Base-by-base conservation (phyloP, 2,329 filamentous ascomycete genomes). In the Cadophora gregata region DNA sequence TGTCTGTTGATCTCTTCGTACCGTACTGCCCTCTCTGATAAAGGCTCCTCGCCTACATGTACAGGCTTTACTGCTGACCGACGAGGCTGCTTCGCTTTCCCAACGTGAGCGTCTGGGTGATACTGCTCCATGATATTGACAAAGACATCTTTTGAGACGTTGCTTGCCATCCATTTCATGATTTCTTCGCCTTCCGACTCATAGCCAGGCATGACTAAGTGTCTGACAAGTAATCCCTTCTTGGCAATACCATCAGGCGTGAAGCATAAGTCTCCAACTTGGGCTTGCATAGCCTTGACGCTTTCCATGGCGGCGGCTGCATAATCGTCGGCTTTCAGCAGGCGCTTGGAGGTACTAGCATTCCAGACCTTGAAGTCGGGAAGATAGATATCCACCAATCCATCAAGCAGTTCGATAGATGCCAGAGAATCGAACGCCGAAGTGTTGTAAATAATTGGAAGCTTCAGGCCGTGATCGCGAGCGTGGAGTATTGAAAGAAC, bases 101-200 rank as follows among this genome's bases (percentile, higher is more conserved):
- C 93, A 0, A 96, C 93, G 77, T 96, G 88, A 0, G 91, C 93
- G 70, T 91, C 86, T 0, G 92, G 92, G 69, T 88, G 88, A 75
- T 96, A 96, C 79, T 96, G 93, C 78, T 96, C 92, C 92, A 96
- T 96, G 71, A 96, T 89, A 76, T 96, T 90, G 67, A 96, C 86
- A 78, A 94, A 95, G 51, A 91, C 83, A 77, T 96, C 92, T 64
- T 81, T 84, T 3, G 90, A 92, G 1, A 96, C 84, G 62, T 93
- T 86, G 31, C 85, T 81, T 0, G 91, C 92, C 19, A 96, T 81
- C 83, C 92, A 96, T 68, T 81, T 83, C 82, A 96, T 90, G 67
- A 96, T 96, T 69, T 88, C 81, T 60, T 83, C 83, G 0, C 90
- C 90, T 78, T 96, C 92, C 21, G 86, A 86, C 75, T 92, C 90